Evolutionary conservation across 345 rosid genomes (phyloP), one percentile per base, ranked within the genome.

Genomic region (Clarkia xantiana): DNA sequence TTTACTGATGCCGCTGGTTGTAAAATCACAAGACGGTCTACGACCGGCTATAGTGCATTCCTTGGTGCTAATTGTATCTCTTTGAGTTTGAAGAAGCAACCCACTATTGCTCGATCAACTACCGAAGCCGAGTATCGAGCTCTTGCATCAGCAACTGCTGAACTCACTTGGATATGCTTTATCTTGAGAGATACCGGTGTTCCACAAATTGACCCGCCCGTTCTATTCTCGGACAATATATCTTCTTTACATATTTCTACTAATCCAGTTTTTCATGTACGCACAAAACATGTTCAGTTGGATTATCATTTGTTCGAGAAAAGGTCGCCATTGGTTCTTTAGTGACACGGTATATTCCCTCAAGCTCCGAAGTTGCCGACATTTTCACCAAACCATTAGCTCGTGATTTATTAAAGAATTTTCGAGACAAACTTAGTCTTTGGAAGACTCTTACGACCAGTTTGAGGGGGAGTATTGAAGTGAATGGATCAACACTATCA

Each of bases 71-170:
- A 18, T 8, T 53, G n/a, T n/a, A n/a, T n/a, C n/a, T n/a, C n/a
- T n/a, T n/a, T n/a, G n/a, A n/a, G n/a, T n/a, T n/a, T n/a, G 2
- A 60, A 53, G 23, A 53, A 46, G 15, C 58, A 60, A 41, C 1
- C 1, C 1, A 40, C 10, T 0, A 40, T 60, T 0, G 34, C 63
- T 16, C 22, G 15, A 9, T 60, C 63, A 1, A 14, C 16, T 41
- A 20, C 2, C n/a, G n/a, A n/a, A n/a, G n/a, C n/a, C n/a, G n/a
- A n/a, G n/a, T n/a, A n/a, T n/a, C n/a, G n/a, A n/a, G 16, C 53
- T 1, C 54, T 61, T 48, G 49, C 54, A 5, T n/a, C 44, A 4
- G 53, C 64, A 0, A 39, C 23, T 1, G 13, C 38, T 20, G 53
- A 60, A 14, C 9, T 60, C 10, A 46, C 44, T 0, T 60, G 58